Evolutionary conservation across 805 yeast genomes (phyloP).

Genomic region (Saccharomycopsis synnaedendra): DNA sequence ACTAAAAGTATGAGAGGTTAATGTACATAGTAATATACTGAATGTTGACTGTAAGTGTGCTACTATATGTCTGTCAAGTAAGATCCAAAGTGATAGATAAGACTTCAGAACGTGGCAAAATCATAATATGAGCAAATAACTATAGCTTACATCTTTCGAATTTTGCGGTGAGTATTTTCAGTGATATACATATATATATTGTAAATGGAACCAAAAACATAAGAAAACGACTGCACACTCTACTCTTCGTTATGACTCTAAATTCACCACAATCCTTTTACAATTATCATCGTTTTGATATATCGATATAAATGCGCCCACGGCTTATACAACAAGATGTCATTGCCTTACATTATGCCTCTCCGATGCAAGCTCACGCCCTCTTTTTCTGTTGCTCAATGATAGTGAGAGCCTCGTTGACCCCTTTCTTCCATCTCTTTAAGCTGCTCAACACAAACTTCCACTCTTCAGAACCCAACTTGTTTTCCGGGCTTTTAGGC

Average conservation of each 20-base stretch:
- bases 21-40: not conserved
- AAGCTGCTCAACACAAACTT: constrained; percentile 14
- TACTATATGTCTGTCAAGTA: too few relatives aligned
- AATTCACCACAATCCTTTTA: too few relatives aligned
- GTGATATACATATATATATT: too few relatives aligned
- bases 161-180: not conserved
- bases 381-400: constrained; percentile 14
- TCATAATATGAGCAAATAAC: not conserved
- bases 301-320: too few relatives aligned
- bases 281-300: too few relatives aligned
- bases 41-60: too few relatives aligned
- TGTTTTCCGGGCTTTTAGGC: constrained; percentile 2
- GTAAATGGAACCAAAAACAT: too few relatives aligned
- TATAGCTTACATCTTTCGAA: not conserved
- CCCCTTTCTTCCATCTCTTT: constrained; percentile 14
- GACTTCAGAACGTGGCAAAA: too few relatives aligned
- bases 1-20: constrained; percentile 50
- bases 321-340: too few relatives aligned
- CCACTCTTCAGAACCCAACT: constrained; percentile 13
- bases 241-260: too few relatives aligned
- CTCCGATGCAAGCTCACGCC: not conserved
- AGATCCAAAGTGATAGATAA: too few relatives aligned
- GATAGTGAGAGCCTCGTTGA: constrained; percentile 8
- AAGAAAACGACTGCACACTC: too few relatives aligned
- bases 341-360: not conserved